A percentile compares a stretch with the other conserved stretches of the same genome.
phyloP scores from a whole-genome alignment of 176 grass and related monocot genomes.

The Zea mays region DNA sequence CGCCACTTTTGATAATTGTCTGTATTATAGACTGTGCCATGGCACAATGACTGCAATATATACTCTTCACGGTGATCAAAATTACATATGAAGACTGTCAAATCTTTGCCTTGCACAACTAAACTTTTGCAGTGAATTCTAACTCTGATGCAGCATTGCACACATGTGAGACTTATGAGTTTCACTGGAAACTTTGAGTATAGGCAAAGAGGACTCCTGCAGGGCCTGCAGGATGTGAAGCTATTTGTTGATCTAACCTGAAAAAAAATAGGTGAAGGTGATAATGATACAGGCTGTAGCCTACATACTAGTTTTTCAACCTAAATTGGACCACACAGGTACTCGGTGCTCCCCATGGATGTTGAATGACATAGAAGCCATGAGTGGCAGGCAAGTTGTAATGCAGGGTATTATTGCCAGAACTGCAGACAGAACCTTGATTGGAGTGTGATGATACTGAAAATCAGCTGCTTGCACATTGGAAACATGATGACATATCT shows the following conservation, averaged over 20 bases:
- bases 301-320: background rate
- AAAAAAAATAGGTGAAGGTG: background rate
- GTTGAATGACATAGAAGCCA: background rate
- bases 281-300: background rate
- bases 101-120: slow-evolving; percentile 27
- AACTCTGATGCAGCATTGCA: slow-evolving; percentile 16
- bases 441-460: background rate
- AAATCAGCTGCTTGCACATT: background rate
- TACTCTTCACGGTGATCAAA: slow-evolving; percentile 32
- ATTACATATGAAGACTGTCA: slow-evolving; percentile 22
- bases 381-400: background rate
- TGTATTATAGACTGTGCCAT: slow-evolving; percentile 63
- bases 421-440: background rate
- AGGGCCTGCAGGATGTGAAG: background rate
- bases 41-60: slow-evolving; percentile 42
- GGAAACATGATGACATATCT: background rate
- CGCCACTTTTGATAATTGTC: slow-evolving; percentile 56
- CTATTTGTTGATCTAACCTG: slow-evolving; percentile 29
- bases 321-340: background rate
- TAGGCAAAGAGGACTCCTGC: background rate
- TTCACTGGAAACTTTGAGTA: background rate
- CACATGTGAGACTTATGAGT: background rate
- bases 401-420: background rate
- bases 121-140: background rate
- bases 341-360: background rate